These are phyloP conservation scores for Schwanniomyces vanrijiae DNA, from an alignment of 805 yeast genomes.

Conservation along the genomic window DNA sequence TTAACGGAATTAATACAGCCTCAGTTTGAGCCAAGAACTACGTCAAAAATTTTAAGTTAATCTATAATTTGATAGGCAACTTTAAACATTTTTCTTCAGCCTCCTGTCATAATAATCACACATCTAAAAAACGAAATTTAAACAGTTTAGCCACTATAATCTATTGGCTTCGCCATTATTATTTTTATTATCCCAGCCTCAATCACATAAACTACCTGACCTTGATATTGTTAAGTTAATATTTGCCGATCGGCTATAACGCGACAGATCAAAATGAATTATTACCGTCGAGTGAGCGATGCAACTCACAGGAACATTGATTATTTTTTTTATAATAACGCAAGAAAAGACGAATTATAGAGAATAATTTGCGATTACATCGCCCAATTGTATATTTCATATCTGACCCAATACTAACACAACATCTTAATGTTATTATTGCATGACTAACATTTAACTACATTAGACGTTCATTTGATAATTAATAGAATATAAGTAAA, in stretches of 20 bases:
- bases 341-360: neutral
- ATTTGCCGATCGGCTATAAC: neutral
- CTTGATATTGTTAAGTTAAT: neutral
- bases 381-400: too few relatives aligned
- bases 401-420: too few relatives aligned
- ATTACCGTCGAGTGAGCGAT: neutral
- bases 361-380: neutral
- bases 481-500: too few relatives aligned
- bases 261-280: neutral
- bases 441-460: neutral
- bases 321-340: neutral
- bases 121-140: too few relatives aligned
- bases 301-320: neutral
- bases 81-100: neutral
- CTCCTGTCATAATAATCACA: neutral
- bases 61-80: neutral
- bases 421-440: too few relatives aligned
- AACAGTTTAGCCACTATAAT: neutral
- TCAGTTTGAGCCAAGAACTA: neutral
- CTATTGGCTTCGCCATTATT: neutral
- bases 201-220: neutral
- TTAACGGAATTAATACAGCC: constrained; percentile 6
- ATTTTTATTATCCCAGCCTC: neutral
- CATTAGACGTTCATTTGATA: neutral
- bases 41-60: too few relatives aligned